Evolutionary conservation across 1,284 basidiomycete species (phyloP), one percentile per base, ranked within the genome.

Genomic region (Microbotryum intermedium): DNA sequence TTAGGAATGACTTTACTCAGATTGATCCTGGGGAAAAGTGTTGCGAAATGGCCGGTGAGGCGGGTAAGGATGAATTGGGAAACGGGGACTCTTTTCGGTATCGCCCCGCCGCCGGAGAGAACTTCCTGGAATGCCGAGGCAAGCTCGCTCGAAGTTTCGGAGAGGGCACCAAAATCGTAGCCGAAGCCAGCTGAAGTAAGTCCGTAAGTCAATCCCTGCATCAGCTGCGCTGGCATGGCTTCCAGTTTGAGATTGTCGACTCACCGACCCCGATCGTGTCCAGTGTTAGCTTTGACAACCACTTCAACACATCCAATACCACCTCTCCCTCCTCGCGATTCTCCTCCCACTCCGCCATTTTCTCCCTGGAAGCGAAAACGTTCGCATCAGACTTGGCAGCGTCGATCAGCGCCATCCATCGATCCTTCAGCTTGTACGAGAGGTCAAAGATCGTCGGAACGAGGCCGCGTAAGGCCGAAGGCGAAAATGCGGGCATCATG

Each of bases 381-480:
- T 50, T 51, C 3, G 60, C 54, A 45, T 68, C 68, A 34, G 49
- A 25, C 4, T 21, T 30, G 30, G 25, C 30, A 7, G 29, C 39
- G 11, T 50, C 30, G 52, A 68, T 29, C 1, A 59, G 23, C 4
- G 66, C 59, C 9, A 20, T 28, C 60, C 62, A 64, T 16, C 50
- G 25, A 16, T 62, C 60, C 20, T 61, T 59, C 3, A 68, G 55
- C 61, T 83, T 77, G 45, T 74, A 73, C 2, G 84, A 81, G 68
- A 84, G 84, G 50, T 82, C 77, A 74, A 80, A 82, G 71, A 88
- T 86, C 46, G 85, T 77, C 5, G 83, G 82, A 0, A 79, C 76
- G 50, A 86, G 76, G 11, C 79, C 79, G 57, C 78, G 79, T 69
- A 86, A 78, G 59, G 82, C 79, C 1, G 77, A 65, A 2, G 79